Evolutionary conservation across 441 rosid species (phyloP).

Genomic region (Syzygium syzygioides): DNA sequence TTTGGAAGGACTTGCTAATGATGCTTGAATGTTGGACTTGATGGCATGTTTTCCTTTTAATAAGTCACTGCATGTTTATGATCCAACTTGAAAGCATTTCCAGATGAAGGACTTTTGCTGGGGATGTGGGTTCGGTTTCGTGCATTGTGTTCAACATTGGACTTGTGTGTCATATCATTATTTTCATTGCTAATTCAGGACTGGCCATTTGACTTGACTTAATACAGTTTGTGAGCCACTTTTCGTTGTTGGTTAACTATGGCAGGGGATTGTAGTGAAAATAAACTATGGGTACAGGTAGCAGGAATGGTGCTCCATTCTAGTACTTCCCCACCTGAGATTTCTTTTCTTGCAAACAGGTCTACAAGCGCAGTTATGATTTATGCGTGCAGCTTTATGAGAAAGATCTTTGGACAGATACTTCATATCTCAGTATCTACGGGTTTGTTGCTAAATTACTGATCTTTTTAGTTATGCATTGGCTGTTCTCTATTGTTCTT

Average conservation of each 20-base stretch:
- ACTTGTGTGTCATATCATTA: background rate
- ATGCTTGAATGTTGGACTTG: background rate
- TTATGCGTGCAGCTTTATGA: slow-evolving; percentile 80
- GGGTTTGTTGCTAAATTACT: slow-evolving; percentile 45
- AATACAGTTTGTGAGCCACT: background rate
- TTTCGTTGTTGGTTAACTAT: background rate
- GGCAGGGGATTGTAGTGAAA: background rate
- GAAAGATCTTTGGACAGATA: slow-evolving; percentile 76
- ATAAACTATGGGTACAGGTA: background rate
- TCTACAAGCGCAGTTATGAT: slow-evolving; percentile 75
- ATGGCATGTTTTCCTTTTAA: background rate
- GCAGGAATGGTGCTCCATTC: background rate
- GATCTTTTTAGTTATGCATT: background rate
- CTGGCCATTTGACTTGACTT: background rate
- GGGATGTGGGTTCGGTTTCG: background rate
- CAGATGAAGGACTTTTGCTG: background rate
- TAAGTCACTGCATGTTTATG: background rate
- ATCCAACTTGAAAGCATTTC: background rate
- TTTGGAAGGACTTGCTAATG: background rate
- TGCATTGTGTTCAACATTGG: background rate
- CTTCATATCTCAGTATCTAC: slow-evolving; percentile 64
- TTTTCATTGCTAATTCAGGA: background rate
- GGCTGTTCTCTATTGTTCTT: background rate
- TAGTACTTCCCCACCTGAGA: background rate
- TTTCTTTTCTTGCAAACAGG: slow-evolving; percentile 40